phyloP scores from a whole-genome alignment of 768 basidiomycete species.

The Leucocoprinus birnbaumii region DNA sequence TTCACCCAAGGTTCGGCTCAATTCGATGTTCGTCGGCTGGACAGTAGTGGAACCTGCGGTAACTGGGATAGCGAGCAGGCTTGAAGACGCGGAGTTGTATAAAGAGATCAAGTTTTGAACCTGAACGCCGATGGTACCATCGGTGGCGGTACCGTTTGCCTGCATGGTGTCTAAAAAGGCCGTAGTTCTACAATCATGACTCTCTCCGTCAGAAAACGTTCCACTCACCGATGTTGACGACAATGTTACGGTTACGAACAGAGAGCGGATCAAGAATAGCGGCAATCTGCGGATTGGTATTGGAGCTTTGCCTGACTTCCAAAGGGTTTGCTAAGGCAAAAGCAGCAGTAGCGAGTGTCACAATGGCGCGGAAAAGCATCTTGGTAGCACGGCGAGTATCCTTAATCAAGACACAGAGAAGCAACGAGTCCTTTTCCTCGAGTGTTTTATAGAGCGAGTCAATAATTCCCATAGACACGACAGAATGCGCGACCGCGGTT shows the following conservation, averaged over 20 bases:
- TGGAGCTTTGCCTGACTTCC: slow-evolving; percentile 25
- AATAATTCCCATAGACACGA: slow-evolving; percentile 6
- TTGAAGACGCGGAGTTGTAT: slow-evolving; percentile 21
- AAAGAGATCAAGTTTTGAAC: slow-evolving; percentile 22
- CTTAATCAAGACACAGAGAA: slow-evolving; percentile 9
- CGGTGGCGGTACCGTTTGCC: slow-evolving; percentile 26
- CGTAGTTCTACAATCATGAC: no score
- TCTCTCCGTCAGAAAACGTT: no score
- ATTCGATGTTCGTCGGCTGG: slow-evolving; percentile 31
- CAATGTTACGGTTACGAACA: slow-evolving; percentile 16
- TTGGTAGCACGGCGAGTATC: slow-evolving; percentile 4
- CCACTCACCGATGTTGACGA: slow-evolving; percentile 25
- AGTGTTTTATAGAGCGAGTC: slow-evolving; percentile 6
- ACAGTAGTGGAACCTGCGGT: slow-evolving; percentile 29
- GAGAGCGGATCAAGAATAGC: slow-evolving; percentile 25
- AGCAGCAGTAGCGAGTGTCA: slow-evolving; percentile 24
- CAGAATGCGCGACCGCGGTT: neutral
- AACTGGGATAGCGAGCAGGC: slow-evolving; percentile 21
- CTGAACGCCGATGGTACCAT: slow-evolving; percentile 25
- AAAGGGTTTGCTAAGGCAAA: slow-evolving; percentile 27
- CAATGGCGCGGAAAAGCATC: slow-evolving; percentile 28
- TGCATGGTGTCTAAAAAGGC: slow-evolving; percentile 24
- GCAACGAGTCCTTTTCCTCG: neutral
- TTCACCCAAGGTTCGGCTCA: slow-evolving; percentile 28
- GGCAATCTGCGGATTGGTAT: slow-evolving; percentile 28